Evolutionary conservation across 495 filamentous ascomycete species (phyloP), one percentile per base, ranked within the genome.

Genomic region (Podospora australis): DNA sequence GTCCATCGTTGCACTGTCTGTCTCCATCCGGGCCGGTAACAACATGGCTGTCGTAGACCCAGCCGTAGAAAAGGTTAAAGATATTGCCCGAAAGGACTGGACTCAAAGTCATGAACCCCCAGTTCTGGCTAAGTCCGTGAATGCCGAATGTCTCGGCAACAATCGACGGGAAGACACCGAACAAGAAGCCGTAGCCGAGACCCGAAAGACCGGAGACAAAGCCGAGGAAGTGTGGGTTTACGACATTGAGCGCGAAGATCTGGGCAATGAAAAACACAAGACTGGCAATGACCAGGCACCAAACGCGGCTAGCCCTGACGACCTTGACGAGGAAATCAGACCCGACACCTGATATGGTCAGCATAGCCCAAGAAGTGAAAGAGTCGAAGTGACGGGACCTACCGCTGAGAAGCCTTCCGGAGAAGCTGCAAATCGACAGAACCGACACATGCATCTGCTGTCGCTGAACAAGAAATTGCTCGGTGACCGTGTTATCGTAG

Each of bases 401-500:
- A 86, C 83, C 86, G 52, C 84, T 89, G 0, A 75, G 67, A 2
- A 98, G 74, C 32, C 92, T 82, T 4, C 92, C 92, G 20, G 78
- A 49, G 66, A 94, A 97, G 60, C 82, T 90, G 54, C 82, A 79
- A 46, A 96, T 68, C 1, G 92, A 96, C 19, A 98, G 74, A 39
- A 95, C 85, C 6, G 89, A 95, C 26, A 98, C 94, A 54, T 97
- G 94, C 72, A 91, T 79, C 46, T 91, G 81, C 70, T 97, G 92
- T 42, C 81, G 79, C 46, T 86, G 74, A 21, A 86, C 80, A 40
- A 98, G 85, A 64, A 90, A 92, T 28, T 82, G 75, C 22, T 83
- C 71, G 41, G 73, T 69, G 1, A 83, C 85, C 21, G 77, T 81
- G 60, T 84, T 77, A 56, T 96, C 88, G 60, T 86, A 92, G 60